Percentiles rank a stretch among this genome's conserved stretches.
phyloP scores from a whole-genome alignment of 306 rosid genomes.

The Pueraria montana region DNA sequence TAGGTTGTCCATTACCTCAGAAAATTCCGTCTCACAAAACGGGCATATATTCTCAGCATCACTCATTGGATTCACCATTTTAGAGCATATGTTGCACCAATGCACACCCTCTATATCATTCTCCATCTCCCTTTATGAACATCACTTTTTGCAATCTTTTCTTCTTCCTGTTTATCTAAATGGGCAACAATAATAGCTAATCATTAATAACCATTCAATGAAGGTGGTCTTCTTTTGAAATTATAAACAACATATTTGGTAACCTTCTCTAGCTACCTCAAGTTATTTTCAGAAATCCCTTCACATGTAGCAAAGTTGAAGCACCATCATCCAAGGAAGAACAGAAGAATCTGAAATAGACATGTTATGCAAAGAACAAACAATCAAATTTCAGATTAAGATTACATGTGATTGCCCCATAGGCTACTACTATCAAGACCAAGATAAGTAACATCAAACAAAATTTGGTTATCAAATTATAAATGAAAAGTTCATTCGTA shows the following conservation, averaged over 20 bases:
- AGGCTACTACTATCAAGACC: neutral
- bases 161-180: conserved; percentile 3
- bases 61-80: conserved; percentile 54
- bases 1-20: conserved; percentile 46
- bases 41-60: conserved; percentile 56
- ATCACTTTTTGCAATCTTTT: neutral
- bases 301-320: neutral
- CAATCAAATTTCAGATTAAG: conserved; percentile 1
- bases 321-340: conserved; percentile 26
- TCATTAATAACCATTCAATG: conserved; percentile 31
- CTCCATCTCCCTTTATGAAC: conserved; percentile 45
- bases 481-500: neutral
- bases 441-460: neutral
- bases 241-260: neutral
- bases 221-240: conserved; percentile 7
- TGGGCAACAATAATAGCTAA: conserved; percentile 15
- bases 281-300: neutral
- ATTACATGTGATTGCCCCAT: neutral
- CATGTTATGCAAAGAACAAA: conserved; percentile 34
- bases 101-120: conserved; percentile 50
- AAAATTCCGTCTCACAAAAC: conserved; percentile 50
- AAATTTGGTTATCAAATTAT: conserved; percentile 16
- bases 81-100: conserved; percentile 59
- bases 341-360: conserved; percentile 38
- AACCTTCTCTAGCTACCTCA: conserved; percentile 30